Percentiles rank a stretch among this genome's conserved stretches.
Conservation (phyloP, 2,329 filamentous ascomycete species). For the Fusarium albidum region DNA sequence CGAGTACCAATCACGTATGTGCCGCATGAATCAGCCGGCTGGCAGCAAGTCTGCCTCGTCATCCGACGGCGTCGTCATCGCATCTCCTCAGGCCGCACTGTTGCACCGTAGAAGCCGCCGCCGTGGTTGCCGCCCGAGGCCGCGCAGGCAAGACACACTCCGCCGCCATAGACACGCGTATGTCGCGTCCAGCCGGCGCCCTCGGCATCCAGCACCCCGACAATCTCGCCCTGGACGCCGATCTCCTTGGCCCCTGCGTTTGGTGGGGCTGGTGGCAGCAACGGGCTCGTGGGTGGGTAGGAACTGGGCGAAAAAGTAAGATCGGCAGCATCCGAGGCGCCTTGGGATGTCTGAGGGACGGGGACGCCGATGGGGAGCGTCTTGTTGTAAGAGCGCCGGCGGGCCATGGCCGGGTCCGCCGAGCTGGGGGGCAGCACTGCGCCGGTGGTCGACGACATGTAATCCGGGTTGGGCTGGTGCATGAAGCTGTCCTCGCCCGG, state of each 20-base stretch:
- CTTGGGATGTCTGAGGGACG: slow-evolving; percentile 34
- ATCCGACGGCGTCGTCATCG: too few species aligned
- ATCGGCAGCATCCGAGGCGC: slow-evolving; percentile 37
- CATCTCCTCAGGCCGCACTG: slow-evolving; percentile 61
- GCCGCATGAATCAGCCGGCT: slow-evolving; percentile 15
- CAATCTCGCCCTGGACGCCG: slow-evolving; percentile 59
- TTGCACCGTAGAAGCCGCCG: slow-evolving; percentile 62
- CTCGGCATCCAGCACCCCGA: slow-evolving; percentile 56
- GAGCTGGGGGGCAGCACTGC: slow-evolving; percentile 39
- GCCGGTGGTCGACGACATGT: slow-evolving; percentile 49
- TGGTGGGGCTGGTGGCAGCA: slow-evolving; percentile 57
- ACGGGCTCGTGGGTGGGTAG: slow-evolving; percentile 57
- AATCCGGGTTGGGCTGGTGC: slow-evolving; percentile 60
- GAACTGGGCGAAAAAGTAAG: slow-evolving; percentile 55
- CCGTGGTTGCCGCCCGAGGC: slow-evolving; percentile 54
- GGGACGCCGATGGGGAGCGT: slow-evolving; percentile 48
- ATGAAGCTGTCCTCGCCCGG: slow-evolving; percentile 49
- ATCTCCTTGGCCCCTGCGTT: slow-evolving; percentile 45
- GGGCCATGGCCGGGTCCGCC: slow-evolving; percentile 45
- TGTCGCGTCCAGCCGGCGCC: slow-evolving; percentile 64
- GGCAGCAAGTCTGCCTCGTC: slow-evolving; percentile 6
- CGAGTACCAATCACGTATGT: slow-evolving; percentile 9
- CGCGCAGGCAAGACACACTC: slow-evolving; percentile 64
- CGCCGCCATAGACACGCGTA: slow-evolving; percentile 67
- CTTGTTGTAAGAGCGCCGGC: slow-evolving; percentile 54